Conservation (phyloP, 345 rosid genomes). For the Citrus glauca region DNA sequence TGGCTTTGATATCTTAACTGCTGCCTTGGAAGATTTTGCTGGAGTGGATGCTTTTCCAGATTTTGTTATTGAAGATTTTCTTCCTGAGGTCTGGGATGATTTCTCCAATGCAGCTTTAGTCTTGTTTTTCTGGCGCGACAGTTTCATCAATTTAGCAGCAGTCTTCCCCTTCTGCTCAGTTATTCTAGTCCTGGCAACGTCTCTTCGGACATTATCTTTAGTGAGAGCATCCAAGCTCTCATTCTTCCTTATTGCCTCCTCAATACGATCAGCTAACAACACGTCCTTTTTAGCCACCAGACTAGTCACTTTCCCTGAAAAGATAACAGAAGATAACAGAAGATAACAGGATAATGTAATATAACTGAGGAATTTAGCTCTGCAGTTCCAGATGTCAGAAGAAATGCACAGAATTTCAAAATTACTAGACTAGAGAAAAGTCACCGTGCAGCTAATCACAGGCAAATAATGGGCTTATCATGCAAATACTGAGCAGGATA, state of each 20-base stretch:
- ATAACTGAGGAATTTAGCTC: not conserved
- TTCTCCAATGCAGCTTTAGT: constrained; percentile 21
- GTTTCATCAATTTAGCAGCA: constrained; percentile 39
- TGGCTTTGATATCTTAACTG: constrained; percentile 17
- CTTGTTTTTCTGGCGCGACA: constrained; percentile 41
- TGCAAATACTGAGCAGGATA: not conserved
- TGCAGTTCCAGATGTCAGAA: not conserved
- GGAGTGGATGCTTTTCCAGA: constrained; percentile 31
- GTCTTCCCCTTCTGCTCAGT: constrained; percentile 57
- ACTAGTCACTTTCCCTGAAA: constrained; percentile 86
- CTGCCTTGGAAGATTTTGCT: constrained; percentile 36
- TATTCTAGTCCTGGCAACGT: constrained; percentile 59
- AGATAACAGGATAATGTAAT: not conserved
- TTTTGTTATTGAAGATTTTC: constrained; percentile 35
- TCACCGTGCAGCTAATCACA: not conserved
- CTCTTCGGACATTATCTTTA: constrained; percentile 56
- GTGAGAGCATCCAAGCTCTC: constrained; percentile 83
- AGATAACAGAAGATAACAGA: constrained; percentile 11
- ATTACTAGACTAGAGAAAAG: not conserved
- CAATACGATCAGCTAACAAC: constrained; percentile 60
- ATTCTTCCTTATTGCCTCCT: constrained; percentile 76
- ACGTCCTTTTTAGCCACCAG: constrained; percentile 61
- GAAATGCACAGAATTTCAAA: not conserved
- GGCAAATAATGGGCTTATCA: not conserved
- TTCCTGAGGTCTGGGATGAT: constrained; percentile 23